phyloP scores from a whole-genome alignment of 2,329 filamentous ascomycete species.

The Hymenoscyphus albidus region DNA sequence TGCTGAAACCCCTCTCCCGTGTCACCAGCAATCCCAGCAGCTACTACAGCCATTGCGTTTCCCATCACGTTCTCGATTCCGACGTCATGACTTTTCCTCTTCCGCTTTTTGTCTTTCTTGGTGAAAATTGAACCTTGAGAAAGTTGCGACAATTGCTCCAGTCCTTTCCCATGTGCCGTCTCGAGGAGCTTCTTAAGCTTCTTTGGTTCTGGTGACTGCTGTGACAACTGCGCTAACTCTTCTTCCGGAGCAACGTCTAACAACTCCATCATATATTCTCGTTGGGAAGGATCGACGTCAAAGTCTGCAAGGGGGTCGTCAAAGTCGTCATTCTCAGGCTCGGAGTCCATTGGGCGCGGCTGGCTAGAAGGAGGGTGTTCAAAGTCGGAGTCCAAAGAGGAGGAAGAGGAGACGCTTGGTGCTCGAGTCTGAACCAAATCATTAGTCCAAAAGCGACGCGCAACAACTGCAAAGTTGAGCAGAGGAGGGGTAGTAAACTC shows the following conservation, averaged over 20 bases:
- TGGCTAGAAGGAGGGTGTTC: conserved; percentile 21
- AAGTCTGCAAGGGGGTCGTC: conserved; percentile 2
- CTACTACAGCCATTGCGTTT: not conserved
- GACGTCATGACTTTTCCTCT: not conserved
- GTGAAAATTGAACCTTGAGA: not conserved
- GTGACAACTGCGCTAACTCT: not conserved
- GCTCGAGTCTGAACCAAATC: not conserved
- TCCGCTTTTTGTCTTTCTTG: conserved; percentile 3
- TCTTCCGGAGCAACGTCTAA: conserved; percentile 1
- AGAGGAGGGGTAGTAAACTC: not conserved
- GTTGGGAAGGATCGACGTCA: conserved; percentile 8
- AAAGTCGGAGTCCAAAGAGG: not conserved
- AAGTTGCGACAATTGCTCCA: not conserved
- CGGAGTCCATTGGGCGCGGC: conserved; percentile 13
- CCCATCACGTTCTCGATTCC: not conserved
- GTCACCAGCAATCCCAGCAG: not conserved
- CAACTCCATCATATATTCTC: conserved; percentile 10
- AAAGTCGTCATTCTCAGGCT: conserved; percentile 8
- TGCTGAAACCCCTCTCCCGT: not conserved
- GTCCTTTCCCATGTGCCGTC: not conserved
- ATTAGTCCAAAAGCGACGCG: not conserved
- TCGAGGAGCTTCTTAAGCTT: not conserved
- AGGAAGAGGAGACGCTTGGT: not conserved
- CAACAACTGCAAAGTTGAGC: not conserved
- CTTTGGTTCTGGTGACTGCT: not conserved